These are phyloP conservation scores for Eucalyptus leucophloia DNA, from an alignment of 345 rosid genomes.

Conservation along the genomic window DNA sequence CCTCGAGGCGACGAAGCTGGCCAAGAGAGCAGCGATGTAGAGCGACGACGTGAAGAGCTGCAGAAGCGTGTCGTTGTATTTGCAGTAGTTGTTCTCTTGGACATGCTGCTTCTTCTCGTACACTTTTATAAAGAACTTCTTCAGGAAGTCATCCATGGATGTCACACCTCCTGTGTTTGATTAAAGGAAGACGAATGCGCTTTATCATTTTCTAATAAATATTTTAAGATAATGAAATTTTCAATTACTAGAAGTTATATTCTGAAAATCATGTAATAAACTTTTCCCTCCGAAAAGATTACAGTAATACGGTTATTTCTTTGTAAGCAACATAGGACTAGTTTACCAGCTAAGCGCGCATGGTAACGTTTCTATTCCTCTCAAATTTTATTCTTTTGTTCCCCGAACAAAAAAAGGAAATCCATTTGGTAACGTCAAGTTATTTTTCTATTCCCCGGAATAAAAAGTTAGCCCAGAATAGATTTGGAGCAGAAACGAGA, in stretches of 20 bases:
- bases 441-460: no score
- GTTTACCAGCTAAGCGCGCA: neutral
- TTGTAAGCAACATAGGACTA: neutral
- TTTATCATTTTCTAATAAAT: neutral
- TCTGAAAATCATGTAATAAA: neutral
- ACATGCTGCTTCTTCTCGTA: conserved; percentile 42
- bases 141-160: conserved; percentile 72
- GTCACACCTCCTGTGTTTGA: conserved; percentile 34
- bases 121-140: conserved; percentile 44
- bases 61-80: conserved; percentile 40
- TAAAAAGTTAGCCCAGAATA: no score
- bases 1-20: conserved; percentile 47
- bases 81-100: conserved; percentile 67
- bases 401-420: no score
- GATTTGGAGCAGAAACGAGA: no score
- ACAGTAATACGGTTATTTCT: neutral
- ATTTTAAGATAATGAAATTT: neutral
- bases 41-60: conserved; percentile 70
- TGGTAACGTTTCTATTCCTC: no score
- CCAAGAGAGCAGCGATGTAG: conserved; percentile 57
- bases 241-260: neutral
- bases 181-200: neutral
- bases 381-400: no score
- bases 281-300: neutral
- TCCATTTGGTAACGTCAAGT: no score